phyloP scores from a whole-genome alignment of 2,329 filamentous ascomycete genomes.

The Tolypocladium album region DNA sequence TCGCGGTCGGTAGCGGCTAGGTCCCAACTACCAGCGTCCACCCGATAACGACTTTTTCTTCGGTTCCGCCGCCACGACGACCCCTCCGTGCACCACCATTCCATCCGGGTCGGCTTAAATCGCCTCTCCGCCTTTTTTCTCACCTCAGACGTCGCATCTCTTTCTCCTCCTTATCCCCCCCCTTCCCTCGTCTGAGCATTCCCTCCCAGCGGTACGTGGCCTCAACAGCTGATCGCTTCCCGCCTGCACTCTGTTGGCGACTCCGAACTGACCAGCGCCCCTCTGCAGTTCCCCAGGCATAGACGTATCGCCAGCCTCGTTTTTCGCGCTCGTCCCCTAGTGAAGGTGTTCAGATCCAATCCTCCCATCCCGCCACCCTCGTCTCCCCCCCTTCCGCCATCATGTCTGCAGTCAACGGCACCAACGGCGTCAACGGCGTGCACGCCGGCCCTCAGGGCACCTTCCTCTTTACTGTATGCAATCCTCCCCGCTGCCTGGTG shows the following conservation, averaged over 20 bases:
- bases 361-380: conserved; percentile 10
- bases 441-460: conserved; percentile 39
- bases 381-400: conserved; percentile 17
- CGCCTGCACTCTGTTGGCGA: background rate
- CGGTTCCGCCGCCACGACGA: background rate
- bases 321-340: background rate
- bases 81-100: conserved; percentile 3
- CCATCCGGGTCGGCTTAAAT: conserved; percentile 4
- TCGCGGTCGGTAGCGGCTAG: background rate
- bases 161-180: background rate
- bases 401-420: conserved; percentile 48
- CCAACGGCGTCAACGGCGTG: conserved; percentile 30
- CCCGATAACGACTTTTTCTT: background rate
- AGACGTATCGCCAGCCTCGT: background rate
- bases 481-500: no score
- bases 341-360: background rate
- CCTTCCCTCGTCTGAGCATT: background rate
- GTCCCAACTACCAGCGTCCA: fast-evolving
- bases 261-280: background rate
- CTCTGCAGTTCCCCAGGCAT: background rate
- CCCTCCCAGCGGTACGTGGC: background rate
- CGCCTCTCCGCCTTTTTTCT: conserved; percentile 5
- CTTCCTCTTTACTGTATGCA: conserved; percentile 70
- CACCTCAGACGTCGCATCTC: background rate
- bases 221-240: background rate